Conservation (phyloP, 805 yeast genomes). For the Wickerhamiella nectarea region DNA sequence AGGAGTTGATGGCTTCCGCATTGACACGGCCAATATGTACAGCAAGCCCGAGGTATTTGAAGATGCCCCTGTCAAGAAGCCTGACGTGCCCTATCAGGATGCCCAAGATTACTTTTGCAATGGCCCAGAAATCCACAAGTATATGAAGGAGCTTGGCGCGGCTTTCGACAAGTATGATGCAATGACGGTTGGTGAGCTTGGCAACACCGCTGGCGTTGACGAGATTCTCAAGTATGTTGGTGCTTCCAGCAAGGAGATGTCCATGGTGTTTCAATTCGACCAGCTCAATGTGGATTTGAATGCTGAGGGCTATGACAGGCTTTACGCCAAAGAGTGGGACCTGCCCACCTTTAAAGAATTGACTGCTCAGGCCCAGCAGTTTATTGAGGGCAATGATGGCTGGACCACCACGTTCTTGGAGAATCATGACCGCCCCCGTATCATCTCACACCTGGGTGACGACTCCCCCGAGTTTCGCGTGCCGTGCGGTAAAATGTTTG, state of each 20-base stretch:
- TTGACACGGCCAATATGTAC: constrained; percentile 42
- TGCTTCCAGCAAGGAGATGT: constrained; percentile 19
- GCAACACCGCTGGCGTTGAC: constrained; percentile 27
- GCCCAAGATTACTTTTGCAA: constrained; percentile 27
- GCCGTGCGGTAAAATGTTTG: constrained; percentile 36
- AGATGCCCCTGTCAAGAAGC: constrained; percentile 37
- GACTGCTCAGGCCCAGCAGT: constrained; percentile 18
- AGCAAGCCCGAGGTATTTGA: constrained; percentile 35
- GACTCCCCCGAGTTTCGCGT: constrained; percentile 27
- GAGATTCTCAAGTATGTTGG: constrained; percentile 18
- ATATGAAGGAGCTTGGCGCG: constrained; percentile 38
- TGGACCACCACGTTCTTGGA: constrained; percentile 45
- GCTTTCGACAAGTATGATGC: constrained; percentile 35
- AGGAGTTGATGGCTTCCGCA: constrained; percentile 45
- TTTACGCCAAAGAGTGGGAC: constrained; percentile 5
- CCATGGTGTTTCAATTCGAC: constrained; percentile 22
- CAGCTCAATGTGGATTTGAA: constrained; percentile 1
- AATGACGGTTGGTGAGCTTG: constrained; percentile 46
- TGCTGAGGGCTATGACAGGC: not conserved
- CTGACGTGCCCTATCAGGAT: constrained; percentile 32
- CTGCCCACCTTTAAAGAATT: constrained; percentile 12
- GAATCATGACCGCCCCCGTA: constrained; percentile 47
- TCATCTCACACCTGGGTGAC: constrained; percentile 39
- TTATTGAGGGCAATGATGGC: constrained; percentile 38
- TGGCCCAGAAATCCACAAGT: constrained; percentile 46